These are phyloP conservation scores for Beauveria scarabaeidicola DNA, from an alignment of 2,329 filamentous ascomycete genomes.

Conservation along the genomic window DNA sequence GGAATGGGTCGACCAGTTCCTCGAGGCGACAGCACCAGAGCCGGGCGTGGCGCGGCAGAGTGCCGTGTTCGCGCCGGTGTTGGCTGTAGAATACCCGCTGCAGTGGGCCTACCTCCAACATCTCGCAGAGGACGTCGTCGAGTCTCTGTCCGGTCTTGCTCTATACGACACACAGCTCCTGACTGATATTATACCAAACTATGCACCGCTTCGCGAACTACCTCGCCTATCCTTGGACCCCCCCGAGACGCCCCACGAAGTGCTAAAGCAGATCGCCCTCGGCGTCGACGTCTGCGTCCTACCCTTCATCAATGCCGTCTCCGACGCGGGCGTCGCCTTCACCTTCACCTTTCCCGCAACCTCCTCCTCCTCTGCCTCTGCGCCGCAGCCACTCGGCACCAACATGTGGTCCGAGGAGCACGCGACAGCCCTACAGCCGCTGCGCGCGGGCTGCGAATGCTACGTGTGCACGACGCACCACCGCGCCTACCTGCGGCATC, in stretches of 20 bases:
- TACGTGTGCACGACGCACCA: slow-evolving; percentile 80
- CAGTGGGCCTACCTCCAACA: slow-evolving; percentile 75
- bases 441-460: slow-evolving; percentile 61
- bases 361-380: neutral
- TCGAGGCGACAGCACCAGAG: slow-evolving; percentile 29
- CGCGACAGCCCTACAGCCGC: slow-evolving; percentile 52
- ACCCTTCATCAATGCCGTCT: slow-evolving; percentile 64
- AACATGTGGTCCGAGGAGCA: slow-evolving; percentile 67
- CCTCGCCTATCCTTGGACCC: slow-evolving; percentile 68
- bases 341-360: slow-evolving; percentile 62
- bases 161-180: slow-evolving; percentile 68
- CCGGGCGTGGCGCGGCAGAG: slow-evolving; percentile 23
- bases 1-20: slow-evolving; percentile 65
- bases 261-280: slow-evolving; percentile 65
- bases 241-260: slow-evolving; percentile 61
- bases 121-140: slow-evolving; percentile 54
- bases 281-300: slow-evolving; percentile 75
- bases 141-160: slow-evolving; percentile 58
- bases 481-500: slow-evolving; percentile 77
- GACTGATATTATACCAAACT: slow-evolving; percentile 48
- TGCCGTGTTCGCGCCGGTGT: slow-evolving; percentile 53
- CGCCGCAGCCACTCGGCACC: slow-evolving; percentile 51
- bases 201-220: slow-evolving; percentile 47
- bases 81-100: slow-evolving; percentile 65
- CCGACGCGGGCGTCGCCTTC: slow-evolving; percentile 79